phyloP scores from a whole-genome alignment of 2,329 filamentous ascomycete genomes.

The Lasiodiplodia theobromae region DNA sequence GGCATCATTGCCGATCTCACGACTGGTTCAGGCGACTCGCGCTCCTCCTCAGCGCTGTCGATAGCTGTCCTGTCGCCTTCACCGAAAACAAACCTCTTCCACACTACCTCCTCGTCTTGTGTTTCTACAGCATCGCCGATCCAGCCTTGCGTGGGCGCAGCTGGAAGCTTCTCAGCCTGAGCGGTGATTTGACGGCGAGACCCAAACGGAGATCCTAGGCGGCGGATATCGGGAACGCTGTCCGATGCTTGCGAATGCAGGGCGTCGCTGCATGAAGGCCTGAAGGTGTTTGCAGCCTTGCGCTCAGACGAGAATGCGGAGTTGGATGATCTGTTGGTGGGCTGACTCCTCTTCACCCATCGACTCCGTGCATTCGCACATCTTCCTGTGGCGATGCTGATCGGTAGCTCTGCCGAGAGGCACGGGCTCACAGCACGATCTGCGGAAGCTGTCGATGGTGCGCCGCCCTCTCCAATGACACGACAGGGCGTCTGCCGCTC shows the following conservation, averaged over 20 bases:
- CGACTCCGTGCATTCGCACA: neutral
- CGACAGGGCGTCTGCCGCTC: neutral
- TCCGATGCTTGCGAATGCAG: conserved; percentile 22
- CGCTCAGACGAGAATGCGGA: neutral
- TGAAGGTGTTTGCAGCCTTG: conserved; percentile 9
- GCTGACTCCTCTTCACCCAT: conserved; percentile 9
- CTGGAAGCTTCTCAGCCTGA: neutral
- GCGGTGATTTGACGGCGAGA: conserved; percentile 13
- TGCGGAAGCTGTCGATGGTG: conserved; percentile 11
- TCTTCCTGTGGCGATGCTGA: conserved; percentile 12
- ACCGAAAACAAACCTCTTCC: conserved; percentile 44
- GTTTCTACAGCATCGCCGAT: conserved; percentile 23
- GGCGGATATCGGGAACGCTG: conserved; percentile 8
- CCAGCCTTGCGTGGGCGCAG: conserved; percentile 14
- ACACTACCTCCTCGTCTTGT: conserved; percentile 38
- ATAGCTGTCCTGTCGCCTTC: conserved; percentile 30
- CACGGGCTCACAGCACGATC: conserved; percentile 13
- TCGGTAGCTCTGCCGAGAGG: conserved; percentile 22
- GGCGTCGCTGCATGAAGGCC: conserved; percentile 4
- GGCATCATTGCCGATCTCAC: conserved; percentile 13
- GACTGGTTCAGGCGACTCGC: conserved; percentile 19
- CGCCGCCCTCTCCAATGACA: conserved; percentile 7
- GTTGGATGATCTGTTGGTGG: conserved; percentile 10
- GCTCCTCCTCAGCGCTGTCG: conserved; percentile 14
- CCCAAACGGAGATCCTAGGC: neutral